Evolutionary conservation across 176 grass and related monocot genomes (phyloP), one percentile per base, ranked within the genome.

Genomic region (Eremochloa ophiuroides): DNA sequence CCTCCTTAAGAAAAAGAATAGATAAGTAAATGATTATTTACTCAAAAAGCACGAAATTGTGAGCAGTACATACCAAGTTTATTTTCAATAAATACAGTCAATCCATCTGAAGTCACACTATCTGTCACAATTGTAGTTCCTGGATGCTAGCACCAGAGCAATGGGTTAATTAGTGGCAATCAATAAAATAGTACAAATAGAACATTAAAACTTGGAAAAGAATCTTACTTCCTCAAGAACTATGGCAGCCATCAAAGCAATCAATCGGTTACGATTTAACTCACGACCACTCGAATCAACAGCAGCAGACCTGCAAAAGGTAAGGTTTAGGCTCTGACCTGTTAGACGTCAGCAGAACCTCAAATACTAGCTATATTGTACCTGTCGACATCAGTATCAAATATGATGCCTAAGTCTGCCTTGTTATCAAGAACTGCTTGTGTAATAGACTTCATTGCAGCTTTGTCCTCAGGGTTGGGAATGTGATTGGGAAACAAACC

Each of bases 361-460:
- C 64, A 79, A 67, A 48, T n/a, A 37, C 4, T 87, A 42, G 44
- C 15, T 55, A 65, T 81, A 86, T 26, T 66, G 35, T 38, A 98
- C 96, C 96, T 98, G 90, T 98, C 96, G 18, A 98, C 96, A 88
- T 98, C 93, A 62, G 96, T 98, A 85, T 98, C 93, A 86, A 98
- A 98, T 91, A 98, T 98, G 82, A 98, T 95, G 77, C 96, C 93
- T 62, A 99, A 91, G 75, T 95, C 96, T 65, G 96, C 93, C 38
- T 95, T 95, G 86, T 86, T 99, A 82, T 91, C 89, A 80, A 73
- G 76, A 80, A 99, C 93, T 80, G 96, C 96, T 74, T 95, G 75
- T 78, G 91, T 95, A 85, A 99, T 99, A 80, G 91, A 87, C 84
- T 90, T 74, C 93, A 99, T 95, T 56, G 93, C 96, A 86, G 71